Percentiles rank a stretch among this genome's conserved stretches.
Conservation (phyloP, 495 filamentous ascomycete genomes). For the Lophiostoma macrostomum region DNA sequence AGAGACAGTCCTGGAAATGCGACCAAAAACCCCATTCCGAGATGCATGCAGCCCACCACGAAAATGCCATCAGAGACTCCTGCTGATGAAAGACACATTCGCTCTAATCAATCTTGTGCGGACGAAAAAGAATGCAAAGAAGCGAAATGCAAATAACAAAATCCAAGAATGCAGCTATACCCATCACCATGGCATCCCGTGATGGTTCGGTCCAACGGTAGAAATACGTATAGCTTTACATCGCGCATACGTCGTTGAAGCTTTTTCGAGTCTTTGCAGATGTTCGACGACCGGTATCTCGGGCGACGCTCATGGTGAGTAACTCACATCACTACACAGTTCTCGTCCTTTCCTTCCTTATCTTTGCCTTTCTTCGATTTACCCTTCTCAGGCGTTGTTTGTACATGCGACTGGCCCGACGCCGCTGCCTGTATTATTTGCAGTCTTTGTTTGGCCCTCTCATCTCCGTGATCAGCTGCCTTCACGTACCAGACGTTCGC, state of each 20-base stretch:
- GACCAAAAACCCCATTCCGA: neutral
- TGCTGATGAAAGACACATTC: neutral
- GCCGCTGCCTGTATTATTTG: constrained; percentile 83
- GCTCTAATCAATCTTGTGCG: constrained; percentile 6
- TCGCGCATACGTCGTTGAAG: too few species aligned
- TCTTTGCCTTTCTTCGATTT: constrained; percentile 33
- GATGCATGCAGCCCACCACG: constrained; percentile 4
- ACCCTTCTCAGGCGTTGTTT: constrained; percentile 28
- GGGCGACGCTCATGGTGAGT: neutral
- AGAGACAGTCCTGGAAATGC: constrained; percentile 5
- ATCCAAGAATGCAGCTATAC: constrained; percentile 1
- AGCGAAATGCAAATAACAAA: neutral
- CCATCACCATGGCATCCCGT: too few species aligned
- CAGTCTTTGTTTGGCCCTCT: constrained; percentile 79
- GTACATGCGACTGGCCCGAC: constrained; percentile 55
- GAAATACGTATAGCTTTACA: too few species aligned
- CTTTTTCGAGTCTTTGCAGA: too few species aligned
- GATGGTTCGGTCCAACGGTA: too few species aligned
- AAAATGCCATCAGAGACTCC: constrained; percentile 11
- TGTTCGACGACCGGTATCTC: too few species aligned
- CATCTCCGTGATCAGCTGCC: constrained; percentile 89
- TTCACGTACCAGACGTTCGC: constrained; percentile 98
- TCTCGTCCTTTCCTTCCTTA: constrained; percentile 28
- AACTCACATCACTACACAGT: constrained; percentile 33
- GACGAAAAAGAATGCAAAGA: neutral